A percentile compares a stretch with the other conserved stretches of the same genome.
Conservation (phyloP, 306 rosid species). For the Vigna unguiculata region DNA sequence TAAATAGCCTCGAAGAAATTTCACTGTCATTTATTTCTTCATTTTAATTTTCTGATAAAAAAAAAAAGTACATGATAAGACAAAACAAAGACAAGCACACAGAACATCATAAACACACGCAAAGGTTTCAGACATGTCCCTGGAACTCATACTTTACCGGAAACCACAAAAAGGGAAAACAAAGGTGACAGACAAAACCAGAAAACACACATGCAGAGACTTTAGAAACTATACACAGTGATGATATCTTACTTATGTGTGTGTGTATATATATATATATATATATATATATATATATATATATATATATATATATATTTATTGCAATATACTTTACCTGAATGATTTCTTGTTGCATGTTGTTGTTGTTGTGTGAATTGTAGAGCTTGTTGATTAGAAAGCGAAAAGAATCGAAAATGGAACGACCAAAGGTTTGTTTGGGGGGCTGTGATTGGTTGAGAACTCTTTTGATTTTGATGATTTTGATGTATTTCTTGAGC, state of each 20-base stretch:
- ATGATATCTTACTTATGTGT: neutral
- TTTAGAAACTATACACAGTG: neutral
- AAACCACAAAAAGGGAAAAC: conserved; percentile 1
- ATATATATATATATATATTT: no score
- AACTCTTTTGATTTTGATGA: conserved; percentile 56
- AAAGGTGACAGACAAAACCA: neutral
- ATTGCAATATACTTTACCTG: conserved; percentile 47
- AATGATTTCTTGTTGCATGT: conserved; percentile 41
- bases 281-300: no score
- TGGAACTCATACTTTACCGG: neutral
- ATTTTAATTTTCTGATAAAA: neutral
- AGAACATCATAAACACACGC: conserved; percentile 33
- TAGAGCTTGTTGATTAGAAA: conserved; percentile 41
- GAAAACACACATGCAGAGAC: conserved; percentile 1
- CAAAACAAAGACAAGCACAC: neutral
- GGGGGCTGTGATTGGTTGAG: conserved; percentile 41
- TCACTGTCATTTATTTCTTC: neutral
- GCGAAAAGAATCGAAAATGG: conserved; percentile 62
- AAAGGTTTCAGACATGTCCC: conserved; percentile 3
- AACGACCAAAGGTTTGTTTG: conserved; percentile 48
- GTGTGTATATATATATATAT: no score
- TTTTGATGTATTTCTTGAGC: conserved; percentile 81
- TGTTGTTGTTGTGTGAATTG: conserved; percentile 27
- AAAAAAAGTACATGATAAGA: neutral
- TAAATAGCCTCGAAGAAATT: neutral